A percentile compares a stretch with the other conserved stretches of the same genome.
phyloP scores from a whole-genome alignment of 345 rosid genomes.

The Punica granatum region DNA sequence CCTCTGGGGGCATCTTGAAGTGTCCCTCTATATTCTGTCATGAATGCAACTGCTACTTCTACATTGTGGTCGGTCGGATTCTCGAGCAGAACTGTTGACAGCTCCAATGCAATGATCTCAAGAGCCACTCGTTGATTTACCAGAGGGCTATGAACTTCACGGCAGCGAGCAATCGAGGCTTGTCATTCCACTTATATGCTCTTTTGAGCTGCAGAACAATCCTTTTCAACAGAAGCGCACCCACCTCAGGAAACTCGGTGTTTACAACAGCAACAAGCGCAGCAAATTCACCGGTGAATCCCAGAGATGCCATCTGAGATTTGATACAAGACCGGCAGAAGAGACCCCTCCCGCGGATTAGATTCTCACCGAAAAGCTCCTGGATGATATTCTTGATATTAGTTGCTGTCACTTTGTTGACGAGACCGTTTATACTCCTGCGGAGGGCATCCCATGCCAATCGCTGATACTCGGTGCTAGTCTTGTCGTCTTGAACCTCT shows the following conservation, averaged over 20 bases:
- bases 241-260: constrained; percentile 84
- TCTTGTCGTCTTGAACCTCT: constrained; percentile 75
- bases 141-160: too few species aligned
- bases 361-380: constrained; percentile 76
- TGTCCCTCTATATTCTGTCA: too few species aligned
- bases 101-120: too few species aligned
- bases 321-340: constrained; percentile 89
- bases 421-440: constrained; percentile 90
- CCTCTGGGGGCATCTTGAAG: too few species aligned
- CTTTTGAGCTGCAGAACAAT: constrained; percentile 94
- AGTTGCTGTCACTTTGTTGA: constrained; percentile 79
- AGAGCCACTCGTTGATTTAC: too few species aligned
- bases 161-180: too few species aligned
- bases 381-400: constrained; percentile 86
- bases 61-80: too few species aligned
- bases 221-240: constrained; percentile 71
- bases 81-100: too few species aligned
- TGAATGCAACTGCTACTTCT: too few species aligned
- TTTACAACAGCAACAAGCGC: constrained; percentile 81
- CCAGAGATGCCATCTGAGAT: constrained; percentile 95
- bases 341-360: constrained; percentile 86
- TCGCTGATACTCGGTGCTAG: constrained; percentile 75
- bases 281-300: constrained; percentile 80
- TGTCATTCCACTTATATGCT: constrained; percentile 89
- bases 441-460: constrained; percentile 95